Evolutionary conservation across 169 alveolate species (phyloP), one percentile per base, ranked within the genome.

Genomic region (Plasmodium malariae): DNA sequence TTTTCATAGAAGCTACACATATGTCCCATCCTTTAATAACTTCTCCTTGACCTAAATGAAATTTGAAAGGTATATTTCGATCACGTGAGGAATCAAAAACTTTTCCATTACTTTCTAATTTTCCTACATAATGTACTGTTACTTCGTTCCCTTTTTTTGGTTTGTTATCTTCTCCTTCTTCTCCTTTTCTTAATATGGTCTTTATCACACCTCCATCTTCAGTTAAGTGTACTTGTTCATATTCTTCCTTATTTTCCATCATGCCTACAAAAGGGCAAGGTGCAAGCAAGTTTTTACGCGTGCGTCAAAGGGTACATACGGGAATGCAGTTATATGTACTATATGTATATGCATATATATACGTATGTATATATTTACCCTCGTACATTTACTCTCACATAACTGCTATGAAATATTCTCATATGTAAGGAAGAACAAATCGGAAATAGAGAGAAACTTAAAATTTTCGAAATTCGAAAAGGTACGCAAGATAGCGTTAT

Each of bases 41-140:
- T 72, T 88, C 93, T 49, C 96, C 96, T 40, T 89, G 93, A 49
- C 97, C 97, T 83, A 95, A 60, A 17, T 74, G 88, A 71, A 95
- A 95, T 67, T 92, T 94, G 85, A 95, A 95, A 3, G 97, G 94
- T 1, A 91, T 57, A 71, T 93, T 87, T 55, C 97, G 93, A 48
- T 88, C 92, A 65, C 95, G 67, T 1, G 97, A 95, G 4, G 97
- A 95, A 48, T 95, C 97, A 89, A 95, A 95, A 0, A 93, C 95
- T 14, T 74, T 69, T 40, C 97, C 97, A 54, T 89, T 83, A 19
- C 87, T 86, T 32, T 91, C 96, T 48, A 95, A 90, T 51, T 90
- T 95, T 24, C 97, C 97, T 1, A 94, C 93, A 92, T 95, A 95
- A 89, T 95, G 97, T 3, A 95, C 96, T 59, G 93, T 93, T 54